Evolutionary conservation across 805 yeast genomes (phyloP).

Genomic region (Myxozyma melibiosi): DNA sequence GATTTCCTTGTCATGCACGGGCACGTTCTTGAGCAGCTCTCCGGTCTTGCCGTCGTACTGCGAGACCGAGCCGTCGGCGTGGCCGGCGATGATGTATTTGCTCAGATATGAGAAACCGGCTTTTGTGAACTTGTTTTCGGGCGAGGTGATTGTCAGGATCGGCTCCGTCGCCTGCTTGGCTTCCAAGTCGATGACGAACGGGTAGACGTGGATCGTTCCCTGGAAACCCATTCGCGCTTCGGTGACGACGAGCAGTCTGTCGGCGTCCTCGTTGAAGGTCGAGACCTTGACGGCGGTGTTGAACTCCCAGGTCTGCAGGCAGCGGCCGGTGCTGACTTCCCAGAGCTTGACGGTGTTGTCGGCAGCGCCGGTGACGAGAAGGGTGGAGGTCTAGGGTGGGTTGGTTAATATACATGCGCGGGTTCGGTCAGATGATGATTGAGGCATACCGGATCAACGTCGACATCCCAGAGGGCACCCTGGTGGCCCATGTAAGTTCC

Average conservation of each 20-base stretch:
- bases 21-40: slow-evolving; percentile 57
- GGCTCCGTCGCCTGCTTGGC: slow-evolving; percentile 35
- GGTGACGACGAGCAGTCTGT: slow-evolving; percentile 70
- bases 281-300: slow-evolving; percentile 90
- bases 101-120: slow-evolving; percentile 77
- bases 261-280: slow-evolving; percentile 75
- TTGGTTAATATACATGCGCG: neutral
- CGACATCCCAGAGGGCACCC: slow-evolving; percentile 96
- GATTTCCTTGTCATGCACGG: slow-evolving; percentile 71
- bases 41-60: slow-evolving; percentile 80
- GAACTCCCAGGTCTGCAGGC: slow-evolving; percentile 69
- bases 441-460: slow-evolving; percentile 58
- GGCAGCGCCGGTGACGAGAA: slow-evolving; percentile 86
- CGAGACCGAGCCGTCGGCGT: slow-evolving; percentile 80
- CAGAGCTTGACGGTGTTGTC: slow-evolving; percentile 85
- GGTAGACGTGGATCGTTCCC: slow-evolving; percentile 73
- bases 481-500: slow-evolving; percentile 89
- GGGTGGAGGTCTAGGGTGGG: slow-evolving; percentile 49
- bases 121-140: slow-evolving; percentile 59
- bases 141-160: slow-evolving; percentile 38
- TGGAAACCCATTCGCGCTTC: slow-evolving; percentile 90
- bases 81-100: slow-evolving; percentile 77
- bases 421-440: neutral
- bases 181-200: slow-evolving; percentile 55
- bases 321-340: slow-evolving; percentile 77